phyloP scores from a whole-genome alignment of 768 basidiomycete species.

The Rhodocollybia butyracea region DNA sequence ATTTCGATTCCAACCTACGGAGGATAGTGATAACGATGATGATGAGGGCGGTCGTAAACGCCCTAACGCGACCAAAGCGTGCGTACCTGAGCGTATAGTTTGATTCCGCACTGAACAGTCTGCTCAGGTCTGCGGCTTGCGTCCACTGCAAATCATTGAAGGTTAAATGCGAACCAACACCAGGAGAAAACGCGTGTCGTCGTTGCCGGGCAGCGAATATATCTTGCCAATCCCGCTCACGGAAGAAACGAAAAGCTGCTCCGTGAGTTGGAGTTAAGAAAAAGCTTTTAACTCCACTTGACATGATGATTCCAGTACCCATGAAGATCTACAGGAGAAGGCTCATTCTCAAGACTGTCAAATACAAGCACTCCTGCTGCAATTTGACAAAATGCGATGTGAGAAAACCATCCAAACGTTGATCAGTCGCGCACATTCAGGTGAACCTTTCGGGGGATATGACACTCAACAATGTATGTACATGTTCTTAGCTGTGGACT shows the following conservation, averaged over 20 bases:
- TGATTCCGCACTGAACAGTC: neutral
- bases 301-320: slow-evolving; percentile 34
- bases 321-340: slow-evolving; percentile 49
- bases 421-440: slow-evolving; percentile 30
- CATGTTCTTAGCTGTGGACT: neutral
- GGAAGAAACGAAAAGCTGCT: slow-evolving; percentile 58
- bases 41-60: neutral
- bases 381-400: slow-evolving; percentile 38
- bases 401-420: slow-evolving; percentile 40
- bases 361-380: slow-evolving; percentile 40
- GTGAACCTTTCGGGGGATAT: slow-evolving; percentile 9
- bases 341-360: slow-evolving; percentile 43
- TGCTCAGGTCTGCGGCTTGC: slow-evolving; percentile 45
- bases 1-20: slow-evolving; percentile 1
- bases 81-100: neutral
- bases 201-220: slow-evolving; percentile 46
- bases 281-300: neutral
- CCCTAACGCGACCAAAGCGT: neutral
- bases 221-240: slow-evolving; percentile 40
- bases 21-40: slow-evolving; percentile 5
- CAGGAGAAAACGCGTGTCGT: slow-evolving; percentile 43
- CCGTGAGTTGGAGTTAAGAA: slow-evolving; percentile 35
- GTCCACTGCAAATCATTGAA: slow-evolving; percentile 58
- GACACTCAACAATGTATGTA: neutral
- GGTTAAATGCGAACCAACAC: slow-evolving; percentile 51